Base-by-base conservation (phyloP, 2,329 filamentous ascomycete species). In the Aspergillus sp. region DNA sequence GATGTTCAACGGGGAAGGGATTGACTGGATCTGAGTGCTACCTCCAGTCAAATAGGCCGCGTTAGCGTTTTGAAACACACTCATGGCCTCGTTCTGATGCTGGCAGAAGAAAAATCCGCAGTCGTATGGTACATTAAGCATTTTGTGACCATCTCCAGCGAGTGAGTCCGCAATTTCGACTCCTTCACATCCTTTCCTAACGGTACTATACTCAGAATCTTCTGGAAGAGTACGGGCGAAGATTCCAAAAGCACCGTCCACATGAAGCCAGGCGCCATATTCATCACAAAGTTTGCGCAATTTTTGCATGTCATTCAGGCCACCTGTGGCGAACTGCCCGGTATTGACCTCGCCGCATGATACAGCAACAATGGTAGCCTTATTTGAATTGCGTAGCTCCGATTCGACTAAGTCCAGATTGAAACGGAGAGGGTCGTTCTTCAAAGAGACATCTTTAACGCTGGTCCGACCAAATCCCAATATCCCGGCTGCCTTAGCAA, bases 51-150 rank as follows among this genome's bases (percentile, higher is more conserved):
- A 84, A 69, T 97, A 97, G 1, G 88, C 89, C 2, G 93, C 93
- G 70, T 93, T 93, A 32, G 90, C 85, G 74, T 97, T 97, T 58
- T 84, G 81, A 74, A 93, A 96, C 9, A 92, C 87, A 4, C 82
- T 75, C 30, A 81, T 78, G 1, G 88, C 82, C 12, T 85, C 77
- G 3, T 75, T 66, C 7, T 83, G 76, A 60, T 89, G 84, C 17
- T 86, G 85, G 51, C 87, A 91, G 65, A 96, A 84, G 80, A 96
- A 96, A 74, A 97, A 89, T 43, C 93, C 93, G 66, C 89, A 93
- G 73, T 97, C 93, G 67, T 97, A 97, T 0, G 93, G 93, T 45
- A 96, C 91, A 64, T 97, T 97, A 59, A 98, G 82, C n/a, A 96
- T 77, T 70, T 97, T 97, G 74, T 98, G 93, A 0, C 84, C 89